phyloP scores from a whole-genome alignment of 148 eudicot species.

The Arbutus unedo region DNA sequence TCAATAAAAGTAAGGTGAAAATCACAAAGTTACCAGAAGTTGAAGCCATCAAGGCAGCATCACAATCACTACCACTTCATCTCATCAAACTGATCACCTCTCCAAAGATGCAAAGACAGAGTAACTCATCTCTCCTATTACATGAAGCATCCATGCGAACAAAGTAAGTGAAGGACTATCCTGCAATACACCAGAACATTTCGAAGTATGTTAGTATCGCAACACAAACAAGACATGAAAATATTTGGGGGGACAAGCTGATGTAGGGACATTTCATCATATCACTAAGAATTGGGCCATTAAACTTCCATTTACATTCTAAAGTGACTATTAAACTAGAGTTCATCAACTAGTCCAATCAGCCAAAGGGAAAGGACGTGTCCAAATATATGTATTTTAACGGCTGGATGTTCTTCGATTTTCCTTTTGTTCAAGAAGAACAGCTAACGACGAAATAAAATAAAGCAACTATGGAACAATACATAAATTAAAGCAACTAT shows the following conservation, averaged over 20 bases:
- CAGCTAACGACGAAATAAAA: not conserved
- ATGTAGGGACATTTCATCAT: not conserved
- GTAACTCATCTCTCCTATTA: not conserved
- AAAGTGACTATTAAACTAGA: not conserved
- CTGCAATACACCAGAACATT: constrained; percentile 2
- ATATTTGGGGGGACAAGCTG: not conserved
- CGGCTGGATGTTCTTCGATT: not conserved
- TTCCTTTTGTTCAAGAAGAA: not conserved
- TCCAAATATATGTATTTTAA: not conserved
- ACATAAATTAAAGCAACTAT: no score
- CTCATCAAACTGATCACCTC: not conserved
- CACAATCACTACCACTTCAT: not conserved
- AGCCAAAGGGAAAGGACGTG: not conserved
- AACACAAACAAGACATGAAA: not conserved
- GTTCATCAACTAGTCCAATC: not conserved
- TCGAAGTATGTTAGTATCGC: not conserved
- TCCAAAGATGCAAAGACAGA: not conserved
- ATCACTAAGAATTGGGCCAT: no score
- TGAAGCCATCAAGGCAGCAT: not conserved
- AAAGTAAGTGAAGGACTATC: not conserved
- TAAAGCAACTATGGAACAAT: not conserved
- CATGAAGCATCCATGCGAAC: not conserved
- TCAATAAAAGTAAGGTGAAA: not conserved
- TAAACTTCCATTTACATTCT: not conserved
- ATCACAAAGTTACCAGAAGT: not conserved